These are phyloP conservation scores for Backusella sp. DNA, from an alignment of 192 early-diverging fungal genomes.

Conservation along the genomic window DNA sequence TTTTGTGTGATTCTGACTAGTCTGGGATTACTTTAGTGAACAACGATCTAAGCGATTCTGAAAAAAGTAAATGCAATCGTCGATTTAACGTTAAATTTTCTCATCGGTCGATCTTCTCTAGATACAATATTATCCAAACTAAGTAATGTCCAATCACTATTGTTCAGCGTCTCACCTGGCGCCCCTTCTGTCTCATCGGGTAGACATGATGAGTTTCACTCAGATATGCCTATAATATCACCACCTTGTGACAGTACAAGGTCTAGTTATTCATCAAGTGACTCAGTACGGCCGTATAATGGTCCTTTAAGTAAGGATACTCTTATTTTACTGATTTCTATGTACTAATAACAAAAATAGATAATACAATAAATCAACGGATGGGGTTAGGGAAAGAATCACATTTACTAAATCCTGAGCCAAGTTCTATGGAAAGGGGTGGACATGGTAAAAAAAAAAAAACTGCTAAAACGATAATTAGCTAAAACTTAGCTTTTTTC, in stretches of 20 bases:
- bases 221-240: background rate
- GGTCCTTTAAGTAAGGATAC: background rate
- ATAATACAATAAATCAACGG: background rate
- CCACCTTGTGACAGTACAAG: constrained; percentile 4
- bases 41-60: background rate
- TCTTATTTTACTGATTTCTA: background rate
- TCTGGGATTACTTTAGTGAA: background rate
- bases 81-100: constrained; percentile 8
- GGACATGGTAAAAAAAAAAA: background rate
- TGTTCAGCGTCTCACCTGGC: background rate
- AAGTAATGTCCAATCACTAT: background rate
- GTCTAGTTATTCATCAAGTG: constrained; percentile 9
- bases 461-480: background rate
- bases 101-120: constrained; percentile 5
- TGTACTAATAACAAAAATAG: background rate
- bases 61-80: constrained; percentile 8
- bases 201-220: background rate
- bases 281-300: background rate
- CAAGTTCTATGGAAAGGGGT: background rate
- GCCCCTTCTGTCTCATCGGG: background rate
- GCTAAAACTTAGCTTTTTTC: background rate
- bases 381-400: constrained; percentile 15
- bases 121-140: constrained; percentile 12
- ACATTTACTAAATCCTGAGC: constrained; percentile 6
- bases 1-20: constrained; percentile 4